Base-by-base conservation (phyloP, 2,329 filamentous ascomycete genomes). In the Mycosphaerella sp. region DNA sequence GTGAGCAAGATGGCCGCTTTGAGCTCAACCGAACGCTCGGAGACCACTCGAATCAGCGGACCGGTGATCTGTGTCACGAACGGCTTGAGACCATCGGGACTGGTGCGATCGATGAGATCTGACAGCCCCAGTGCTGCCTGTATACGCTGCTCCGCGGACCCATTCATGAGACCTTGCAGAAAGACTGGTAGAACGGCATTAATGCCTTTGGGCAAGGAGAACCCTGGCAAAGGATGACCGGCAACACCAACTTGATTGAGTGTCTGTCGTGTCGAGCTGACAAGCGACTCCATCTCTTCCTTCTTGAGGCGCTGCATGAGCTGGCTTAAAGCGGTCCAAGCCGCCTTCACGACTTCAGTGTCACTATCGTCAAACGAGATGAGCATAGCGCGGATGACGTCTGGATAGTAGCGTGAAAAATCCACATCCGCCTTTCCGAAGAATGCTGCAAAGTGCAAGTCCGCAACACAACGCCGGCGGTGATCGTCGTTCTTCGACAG, bases 51-150 rank as follows among this genome's bases (percentile, higher is more conserved):
- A 71, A 98, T 98, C 51, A 98, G 81, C 21, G 95, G 93, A 68
- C 93, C 93, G 4, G 95, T 97, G 64, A 98, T 96, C 67, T 96
- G 91, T 31, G 92, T 96, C 56, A 98, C 93, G 66, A 95, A 97
- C 6, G 91, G 89, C 72, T 93, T 95, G 59, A 98, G 77, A 17
- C 91, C 85, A 55, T 90, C 85, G 62, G 89, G 83, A 70, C 85
- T 92, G 26, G 93, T 95, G 54, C 93, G 84, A 73, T 97, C 93
- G 60, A 97, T 86, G 62, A 98, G 87, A 69, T 98, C 95, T 2
- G 91, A 95, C 63, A 98, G 95, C 53, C 89, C 93, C 59, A 97
- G 78, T 44, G 95, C 93, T 54, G 93, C 84, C 69, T 95, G 88
- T 26, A 89, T 93, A 69, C 91, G 82, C 74, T 98, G 93, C 4